Base-by-base conservation (phyloP, 1,139 yeast genomes). In the Hemisphaericaspora xylanilytica region DNA sequence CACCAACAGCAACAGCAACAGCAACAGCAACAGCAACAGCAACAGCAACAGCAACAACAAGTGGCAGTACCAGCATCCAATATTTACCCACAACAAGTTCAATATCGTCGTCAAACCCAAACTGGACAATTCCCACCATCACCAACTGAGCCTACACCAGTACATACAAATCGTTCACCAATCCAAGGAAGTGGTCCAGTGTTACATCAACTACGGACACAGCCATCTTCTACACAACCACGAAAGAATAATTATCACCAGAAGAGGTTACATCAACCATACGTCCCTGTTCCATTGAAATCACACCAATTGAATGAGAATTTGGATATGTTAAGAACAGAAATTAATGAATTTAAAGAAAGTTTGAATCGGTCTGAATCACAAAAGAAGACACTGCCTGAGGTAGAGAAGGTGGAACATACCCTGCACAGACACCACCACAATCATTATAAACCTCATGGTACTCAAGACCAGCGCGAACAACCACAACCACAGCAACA, bases 341-440 rank as follows among this genome's bases (percentile, higher is more conserved):
- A 72, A 49, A 69, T 72, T 41, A 70, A 70, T 45, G 75, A 71
- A 41, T 72, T 71, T 45, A 71, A 70, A 40, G 76, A 71, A 40
- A 68, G 72, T 41, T 58, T 70, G 46, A 60, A 59, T 33, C 59
- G 55, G 36, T 48, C 50, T 12, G 72, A 66, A 43, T 35, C 41
- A 41, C 43, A 18, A 13, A 17, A n/a, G 16, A 21, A 28, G 30
- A 28, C n/a, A 12, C 8, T 6, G 22, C 8, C 26, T 22, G 26
- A 8, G 11, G n/a, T 22, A 9, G 26, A 22, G 11, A 4, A 18
- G 12, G 21, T 32, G 33, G 44, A 35, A 12, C 28, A 36, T n/a
- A n/a, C n/a, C n/a, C n/a, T n/a, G n/a, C n/a, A 43, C 4, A 33
- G 30, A 10, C 32, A 16, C 18, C 33, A 42, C 4, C 29, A 29